phyloP scores from a whole-genome alignment of 441 rosid genomes.

The Omphalea diandra region DNA sequence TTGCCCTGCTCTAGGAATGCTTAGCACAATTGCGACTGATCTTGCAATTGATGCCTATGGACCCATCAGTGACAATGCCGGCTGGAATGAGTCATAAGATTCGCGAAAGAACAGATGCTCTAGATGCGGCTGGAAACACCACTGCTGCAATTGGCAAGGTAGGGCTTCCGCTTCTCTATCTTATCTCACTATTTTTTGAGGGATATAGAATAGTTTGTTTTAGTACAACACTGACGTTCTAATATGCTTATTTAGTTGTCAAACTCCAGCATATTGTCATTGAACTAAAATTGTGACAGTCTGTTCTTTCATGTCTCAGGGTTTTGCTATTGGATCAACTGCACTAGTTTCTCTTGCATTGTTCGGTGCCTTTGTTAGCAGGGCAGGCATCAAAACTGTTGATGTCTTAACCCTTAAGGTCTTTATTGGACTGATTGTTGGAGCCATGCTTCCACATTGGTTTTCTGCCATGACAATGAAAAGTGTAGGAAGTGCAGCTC shows the following conservation, averaged over 20 bases:
- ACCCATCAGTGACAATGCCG: slow-evolving; percentile 70
- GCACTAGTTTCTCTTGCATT: slow-evolving; percentile 65
- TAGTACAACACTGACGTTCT: no score
- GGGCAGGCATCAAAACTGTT: slow-evolving; percentile 52
- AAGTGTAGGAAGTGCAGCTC: slow-evolving; percentile 69
- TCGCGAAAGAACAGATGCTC: slow-evolving; percentile 58
- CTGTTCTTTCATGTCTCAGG: slow-evolving; percentile 31
- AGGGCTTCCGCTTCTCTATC: neutral
- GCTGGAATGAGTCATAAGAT: slow-evolving; percentile 65
- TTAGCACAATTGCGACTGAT: slow-evolving; percentile 64
- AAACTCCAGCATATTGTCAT: no score
- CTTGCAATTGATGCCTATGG: slow-evolving; percentile 72
- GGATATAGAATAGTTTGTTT: neutral
- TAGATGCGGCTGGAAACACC: slow-evolving; percentile 73
- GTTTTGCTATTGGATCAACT: slow-evolving; percentile 70
- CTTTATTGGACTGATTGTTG: slow-evolving; percentile 57
- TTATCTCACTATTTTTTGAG: neutral
- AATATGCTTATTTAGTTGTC: no score
- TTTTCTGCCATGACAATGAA: slow-evolving; percentile 82
- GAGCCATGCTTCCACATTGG: slow-evolving; percentile 77
- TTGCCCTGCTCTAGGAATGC: slow-evolving; percentile 71
- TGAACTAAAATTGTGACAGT: neutral
- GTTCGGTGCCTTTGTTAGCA: slow-evolving; percentile 70
- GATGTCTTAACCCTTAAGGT: slow-evolving; percentile 66
- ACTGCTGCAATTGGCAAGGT: slow-evolving; percentile 82